phyloP scores from a whole-genome alignment of 2,329 filamentous ascomycete species.

The Fusarium nygamai region DNA sequence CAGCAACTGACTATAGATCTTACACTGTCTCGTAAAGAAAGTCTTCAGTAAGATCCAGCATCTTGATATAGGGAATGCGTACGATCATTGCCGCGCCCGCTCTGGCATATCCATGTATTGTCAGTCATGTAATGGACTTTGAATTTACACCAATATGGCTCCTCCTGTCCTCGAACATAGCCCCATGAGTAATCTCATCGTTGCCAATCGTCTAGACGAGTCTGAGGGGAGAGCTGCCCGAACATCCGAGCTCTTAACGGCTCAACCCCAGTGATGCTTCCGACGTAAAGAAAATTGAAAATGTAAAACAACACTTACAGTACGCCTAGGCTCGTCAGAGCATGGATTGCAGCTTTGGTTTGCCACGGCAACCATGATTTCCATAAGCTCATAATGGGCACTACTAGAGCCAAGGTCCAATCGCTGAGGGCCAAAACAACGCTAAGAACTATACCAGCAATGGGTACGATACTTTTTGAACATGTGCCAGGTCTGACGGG shows the following conservation, averaged over 20 bases:
- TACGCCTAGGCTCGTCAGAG: not conserved
- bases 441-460: not conserved
- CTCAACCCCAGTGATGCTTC: too few species aligned
- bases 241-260: too few species aligned
- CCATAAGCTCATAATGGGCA: not conserved
- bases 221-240: too few species aligned
- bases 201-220: too few species aligned
- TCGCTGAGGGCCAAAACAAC: not conserved
- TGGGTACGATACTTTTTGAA: not conserved
- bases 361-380: not conserved
- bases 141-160: not conserved
- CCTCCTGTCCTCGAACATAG: too few species aligned
- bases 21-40: conserved; percentile 2
- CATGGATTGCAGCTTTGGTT: not conserved
- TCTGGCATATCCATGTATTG: not conserved
- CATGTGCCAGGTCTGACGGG: not conserved
- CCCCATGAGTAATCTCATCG: not conserved
- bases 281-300: not conserved
- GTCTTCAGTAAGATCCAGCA: not conserved
- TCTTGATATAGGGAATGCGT: not conserved
- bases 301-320: not conserved
- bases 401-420: not conserved
- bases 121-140: not conserved
- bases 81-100: not conserved
- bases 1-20: not conserved